Evolutionary conservation across 768 basidiomycete species (phyloP), one percentile per base, ranked within the genome.

Genomic region (Chalciporus piperatus): DNA sequence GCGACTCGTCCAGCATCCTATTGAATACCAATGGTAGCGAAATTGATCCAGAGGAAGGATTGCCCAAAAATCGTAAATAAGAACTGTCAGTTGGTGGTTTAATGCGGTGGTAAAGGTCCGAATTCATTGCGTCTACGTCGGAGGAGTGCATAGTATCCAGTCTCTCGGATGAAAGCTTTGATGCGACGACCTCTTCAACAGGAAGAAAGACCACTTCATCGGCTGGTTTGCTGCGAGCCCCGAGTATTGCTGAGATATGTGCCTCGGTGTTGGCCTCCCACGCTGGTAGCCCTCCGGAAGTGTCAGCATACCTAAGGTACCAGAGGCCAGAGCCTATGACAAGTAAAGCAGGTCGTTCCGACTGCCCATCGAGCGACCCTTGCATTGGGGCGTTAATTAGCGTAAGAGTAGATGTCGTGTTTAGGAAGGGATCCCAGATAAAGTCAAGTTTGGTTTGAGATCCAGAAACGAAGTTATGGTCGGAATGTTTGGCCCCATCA

Each of bases 41-140:
- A 28, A 89, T 73, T 6, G 74, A 72, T 14, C 62, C 35, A 23
- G 60, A 43, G 14, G 62, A 45, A 12, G 63, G 40, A 16, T 59
- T 51, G 12, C 51, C 58, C 4, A 64, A 47, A 35, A 72, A 50
- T 37, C 70, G 62, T 20, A 59, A 60, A 51, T 73, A 70, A 30
- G 65, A 67, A 48, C 59, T 55, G 19, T 60, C 54, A 17, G 51
- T 32, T 37, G 69, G 60, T 41, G 73, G 72, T 52, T 75, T 67
- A 19, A 90, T 78, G 47, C 88, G 82, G 62, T 90, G 87, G 53
- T 74, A 76, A 45, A 94, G 76, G 65, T 90, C 87, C 3, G 87
- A 85, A 67, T 97, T 96, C 92, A 97, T 94, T 37, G 87, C 89
- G 59, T 92, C 87, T 49, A 95, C 85, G 61, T 94, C 90, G 13